Base-by-base conservation (phyloP, 2,329 filamentous ascomycete genomes). In the Penicillium sp. region DNA sequence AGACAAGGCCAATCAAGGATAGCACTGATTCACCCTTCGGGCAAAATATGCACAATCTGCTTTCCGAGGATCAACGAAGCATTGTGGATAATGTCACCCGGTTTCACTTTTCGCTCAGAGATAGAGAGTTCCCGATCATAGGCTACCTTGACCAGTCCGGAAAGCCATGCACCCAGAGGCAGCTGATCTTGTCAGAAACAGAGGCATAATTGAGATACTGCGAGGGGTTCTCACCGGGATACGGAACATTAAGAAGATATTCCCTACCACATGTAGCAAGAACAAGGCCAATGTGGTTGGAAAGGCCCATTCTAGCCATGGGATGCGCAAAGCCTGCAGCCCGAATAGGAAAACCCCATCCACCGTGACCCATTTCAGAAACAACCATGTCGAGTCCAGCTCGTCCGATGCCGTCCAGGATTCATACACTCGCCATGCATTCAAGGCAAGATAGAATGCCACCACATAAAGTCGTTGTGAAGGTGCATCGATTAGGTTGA, bases 1-100 rank as follows among this genome's bases (percentile, higher is more conserved):
- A 13, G 12, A 6, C 4, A 11, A 27, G 12, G 9, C 5, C 12
- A n/a, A n/a, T n/a, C 25, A 27, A 11, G 12, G 25, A 22, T 16
- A 23, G 10, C 13, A 16, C 9, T 6, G 20, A 59, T 73, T 51
- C 63, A 83, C 71, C 93, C 93, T 71, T 98, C 92, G 2, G 92
- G 92, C 38, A 98, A 72, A 57, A 98, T 95, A 60, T 98, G 92
- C 65, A 98, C 90, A 53, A 95, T 94, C 68, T 96, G 89, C 62
- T 88, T 92, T 57, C 92, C 92, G 67, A 95, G 76, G 48, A 98
- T 96, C 56, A 96, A 75, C 14, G 89, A 95, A 20, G 86, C 78
- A 61, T 96, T 95, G 61, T 95, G 86, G 44, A 95, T 72, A 47
- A 98, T 89, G 45, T 77, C 82, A 17, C 83, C 84, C 11, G 89